Conservation (phyloP, 257 asterid species). For the Nemophila menziesii region DNA sequence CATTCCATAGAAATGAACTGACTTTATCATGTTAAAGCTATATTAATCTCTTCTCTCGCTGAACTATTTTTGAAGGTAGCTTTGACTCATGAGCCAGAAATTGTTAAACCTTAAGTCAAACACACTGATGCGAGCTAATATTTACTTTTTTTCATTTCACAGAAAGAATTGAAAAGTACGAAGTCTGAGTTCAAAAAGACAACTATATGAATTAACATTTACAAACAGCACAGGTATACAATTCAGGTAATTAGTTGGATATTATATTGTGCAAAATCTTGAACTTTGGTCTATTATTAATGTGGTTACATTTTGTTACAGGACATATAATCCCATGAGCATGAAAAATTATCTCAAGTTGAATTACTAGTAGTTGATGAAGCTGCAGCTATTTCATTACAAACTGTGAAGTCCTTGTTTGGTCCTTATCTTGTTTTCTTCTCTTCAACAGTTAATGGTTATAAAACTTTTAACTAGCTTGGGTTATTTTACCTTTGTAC, state of each 20-base stretch:
- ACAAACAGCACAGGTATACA: constrained; percentile 12
- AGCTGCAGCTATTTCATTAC: constrained; percentile 14
- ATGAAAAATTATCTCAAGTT: constrained; percentile 13
- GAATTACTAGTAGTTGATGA: constrained; percentile 14
- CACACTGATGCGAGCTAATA: too few relatives aligned
- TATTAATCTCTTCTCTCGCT: too few relatives aligned
- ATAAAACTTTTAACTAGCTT: background rate
- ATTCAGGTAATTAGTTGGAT: constrained; percentile 8
- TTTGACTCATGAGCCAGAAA: too few relatives aligned
- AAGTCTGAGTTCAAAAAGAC: constrained; percentile 5
- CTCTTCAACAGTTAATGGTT: constrained; percentile 15
- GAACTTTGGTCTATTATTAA: background rate
- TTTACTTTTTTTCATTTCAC: too few relatives aligned
- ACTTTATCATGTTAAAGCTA: too few relatives aligned
- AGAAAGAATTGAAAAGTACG: constrained; percentile 8
- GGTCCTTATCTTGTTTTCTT: constrained; percentile 11
- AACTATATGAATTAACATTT: constrained; percentile 3
- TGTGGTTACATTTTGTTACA: background rate
- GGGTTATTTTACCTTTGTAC: too few relatives aligned
- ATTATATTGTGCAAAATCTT: background rate
- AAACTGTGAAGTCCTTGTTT: constrained; percentile 9
- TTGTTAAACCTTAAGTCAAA: too few relatives aligned
- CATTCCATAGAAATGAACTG: too few relatives aligned
- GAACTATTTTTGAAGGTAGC: too few relatives aligned
- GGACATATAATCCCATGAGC: constrained; percentile 9